Evolutionary conservation across 1,284 basidiomycete species (phyloP).

Genomic region (Papiliotrema flavescens): DNA sequence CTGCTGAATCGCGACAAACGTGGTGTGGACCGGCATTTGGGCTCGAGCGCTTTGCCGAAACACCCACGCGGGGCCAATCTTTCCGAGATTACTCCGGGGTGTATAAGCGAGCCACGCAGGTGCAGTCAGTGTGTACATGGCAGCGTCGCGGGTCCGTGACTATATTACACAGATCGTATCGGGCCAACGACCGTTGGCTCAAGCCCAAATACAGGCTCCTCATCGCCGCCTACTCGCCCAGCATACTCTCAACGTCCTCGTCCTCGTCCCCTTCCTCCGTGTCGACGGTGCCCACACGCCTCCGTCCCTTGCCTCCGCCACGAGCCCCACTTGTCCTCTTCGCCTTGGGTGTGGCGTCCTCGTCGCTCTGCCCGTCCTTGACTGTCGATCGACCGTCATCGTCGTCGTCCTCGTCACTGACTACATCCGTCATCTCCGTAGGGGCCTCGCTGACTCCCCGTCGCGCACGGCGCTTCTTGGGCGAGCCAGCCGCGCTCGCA

Average conservation of each 20-base stretch:
- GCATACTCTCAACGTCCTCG: constrained; percentile 25
- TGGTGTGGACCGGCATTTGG: too few relatives aligned
- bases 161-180: too few relatives aligned
- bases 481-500: constrained; percentile 17
- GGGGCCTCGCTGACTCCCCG: constrained; percentile 3
- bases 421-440: constrained; percentile 1
- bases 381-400: neutral
- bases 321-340: constrained; percentile 5
- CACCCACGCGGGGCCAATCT: too few relatives aligned
- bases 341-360: constrained; percentile 1
- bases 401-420: constrained; percentile 10
- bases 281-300: constrained; percentile 10
- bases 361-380: constrained; percentile 1
- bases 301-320: constrained; percentile 16
- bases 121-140: too few relatives aligned
- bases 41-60: too few relatives aligned
- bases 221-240: constrained; percentile 6
- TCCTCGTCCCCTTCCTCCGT: constrained; percentile 23
- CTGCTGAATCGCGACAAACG: too few relatives aligned
- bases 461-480: constrained; percentile 1
- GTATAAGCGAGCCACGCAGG: too few relatives aligned
- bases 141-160: too few relatives aligned
- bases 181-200: too few relatives aligned
- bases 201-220: too few relatives aligned
- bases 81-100: too few relatives aligned